Percentiles rank a stretch among this genome's conserved stretches.
Conservation (phyloP, 2,329 filamentous ascomycete genomes). For the Penicillium brasilianum region DNA sequence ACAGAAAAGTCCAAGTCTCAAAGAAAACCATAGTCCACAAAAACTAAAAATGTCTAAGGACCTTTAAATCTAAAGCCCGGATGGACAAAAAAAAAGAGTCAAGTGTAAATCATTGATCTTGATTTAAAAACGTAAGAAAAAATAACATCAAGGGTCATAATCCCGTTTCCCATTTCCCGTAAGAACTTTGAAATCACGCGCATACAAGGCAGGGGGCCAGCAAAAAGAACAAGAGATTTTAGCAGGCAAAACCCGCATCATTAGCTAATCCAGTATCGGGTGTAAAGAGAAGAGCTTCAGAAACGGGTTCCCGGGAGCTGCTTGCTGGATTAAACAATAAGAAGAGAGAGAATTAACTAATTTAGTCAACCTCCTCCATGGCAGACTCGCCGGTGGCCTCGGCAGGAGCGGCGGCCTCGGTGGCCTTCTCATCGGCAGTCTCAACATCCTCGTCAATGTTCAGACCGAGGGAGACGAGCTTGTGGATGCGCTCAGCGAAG, state of each 20-base stretch:
- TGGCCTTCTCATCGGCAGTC: constrained; percentile 60
- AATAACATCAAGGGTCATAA: constrained; percentile 36
- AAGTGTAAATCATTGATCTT: constrained; percentile 11
- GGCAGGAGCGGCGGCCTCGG: constrained; percentile 64
- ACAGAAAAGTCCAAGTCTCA: not conserved
- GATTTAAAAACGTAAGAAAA: constrained; percentile 25
- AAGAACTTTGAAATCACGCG: constrained; percentile 26
- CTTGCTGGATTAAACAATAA: not conserved
- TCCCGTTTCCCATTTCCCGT: constrained; percentile 38
- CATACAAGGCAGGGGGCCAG: constrained; percentile 1
- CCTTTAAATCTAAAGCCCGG: not conserved
- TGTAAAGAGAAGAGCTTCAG: not conserved
- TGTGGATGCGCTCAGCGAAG: constrained; percentile 99
- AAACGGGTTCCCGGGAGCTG: not conserved
- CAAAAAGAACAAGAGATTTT: not conserved
- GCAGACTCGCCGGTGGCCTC: constrained; percentile 80
- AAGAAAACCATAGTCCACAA: too few species aligned
- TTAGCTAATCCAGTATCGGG: constrained; percentile 3
- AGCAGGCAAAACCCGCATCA: not conserved
- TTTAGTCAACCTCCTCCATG: constrained; percentile 99
- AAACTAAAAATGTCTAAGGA: too few species aligned
- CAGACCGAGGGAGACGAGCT: constrained; percentile 95
- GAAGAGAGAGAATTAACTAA: constrained; percentile 1
- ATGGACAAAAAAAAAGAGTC: not conserved
- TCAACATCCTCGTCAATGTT: constrained; percentile 96